phyloP scores from a whole-genome alignment of 2,329 filamentous ascomycete species.

The Scytalidium lignicola region DNA sequence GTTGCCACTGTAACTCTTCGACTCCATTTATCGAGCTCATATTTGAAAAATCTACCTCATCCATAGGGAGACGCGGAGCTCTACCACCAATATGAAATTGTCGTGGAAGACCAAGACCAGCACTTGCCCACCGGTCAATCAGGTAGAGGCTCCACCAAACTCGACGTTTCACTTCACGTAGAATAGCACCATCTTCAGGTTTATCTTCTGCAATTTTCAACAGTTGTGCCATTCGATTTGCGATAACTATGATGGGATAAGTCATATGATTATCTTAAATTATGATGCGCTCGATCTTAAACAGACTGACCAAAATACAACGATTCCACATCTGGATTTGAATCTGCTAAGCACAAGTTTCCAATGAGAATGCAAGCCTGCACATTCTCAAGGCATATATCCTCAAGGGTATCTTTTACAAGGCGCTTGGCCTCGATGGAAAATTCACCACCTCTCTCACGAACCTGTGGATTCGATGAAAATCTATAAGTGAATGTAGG shows the following conservation, averaged over 20 bases:
- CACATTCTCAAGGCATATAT: constrained; percentile 29
- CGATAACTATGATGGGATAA: constrained; percentile 16
- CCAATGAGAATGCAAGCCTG: constrained; percentile 30
- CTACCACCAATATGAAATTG: constrained; percentile 19
- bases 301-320: constrained; percentile 27
- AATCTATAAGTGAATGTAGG: constrained; percentile 9
- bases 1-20: constrained; percentile 11
- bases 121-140: constrained; percentile 31
- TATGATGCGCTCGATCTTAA: too few species aligned
- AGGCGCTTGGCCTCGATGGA: constrained; percentile 13
- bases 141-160: constrained; percentile 32
- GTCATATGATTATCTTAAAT: too few species aligned
- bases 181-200: constrained; percentile 19
- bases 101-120: constrained; percentile 22
- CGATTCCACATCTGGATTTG: constrained; percentile 27
- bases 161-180: constrained; percentile 26
- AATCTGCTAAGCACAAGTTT: constrained; percentile 27
- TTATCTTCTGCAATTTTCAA: constrained; percentile 20
- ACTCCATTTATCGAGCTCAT: constrained; percentile 23
- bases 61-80: constrained; percentile 23
- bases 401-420: constrained; percentile 27
- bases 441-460: constrained; percentile 10
- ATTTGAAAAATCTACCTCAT: constrained; percentile 20
- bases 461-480: constrained; percentile 11
- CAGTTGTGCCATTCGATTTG: constrained; percentile 30